Evolutionary conservation across 140 eudicot species (phyloP).

Genomic region (Senecio squalidus): DNA sequence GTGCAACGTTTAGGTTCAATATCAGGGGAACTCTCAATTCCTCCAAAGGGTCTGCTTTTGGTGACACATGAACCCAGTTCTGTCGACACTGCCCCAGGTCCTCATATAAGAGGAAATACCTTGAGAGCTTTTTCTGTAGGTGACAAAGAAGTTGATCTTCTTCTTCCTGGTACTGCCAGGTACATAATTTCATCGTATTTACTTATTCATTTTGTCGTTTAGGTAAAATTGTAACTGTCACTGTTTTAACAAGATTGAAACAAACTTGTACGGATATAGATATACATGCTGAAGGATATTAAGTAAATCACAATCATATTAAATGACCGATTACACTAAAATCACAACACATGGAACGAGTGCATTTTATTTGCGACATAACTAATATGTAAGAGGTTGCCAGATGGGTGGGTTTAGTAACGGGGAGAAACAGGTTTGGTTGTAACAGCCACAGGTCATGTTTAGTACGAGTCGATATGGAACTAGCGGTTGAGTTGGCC

Average conservation of each 20-base stretch:
- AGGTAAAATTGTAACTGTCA: neutral
- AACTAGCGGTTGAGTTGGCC: no score
- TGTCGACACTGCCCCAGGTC: neutral
- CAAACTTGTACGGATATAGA: neutral
- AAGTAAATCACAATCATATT: no score
- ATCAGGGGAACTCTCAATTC: neutral
- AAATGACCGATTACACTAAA: no score
- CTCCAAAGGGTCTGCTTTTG: neutral
- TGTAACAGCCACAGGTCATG: no score
- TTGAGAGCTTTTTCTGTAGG: constrained; percentile 82
- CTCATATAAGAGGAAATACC: constrained; percentile 49
- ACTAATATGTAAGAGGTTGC: neutral
- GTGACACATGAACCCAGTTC: neutral
- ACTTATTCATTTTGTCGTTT: neutral
- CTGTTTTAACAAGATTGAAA: neutral
- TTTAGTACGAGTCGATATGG: no score
- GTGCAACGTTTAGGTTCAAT: neutral
- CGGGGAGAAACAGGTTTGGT: neutral
- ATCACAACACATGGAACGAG: no score
- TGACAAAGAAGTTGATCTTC: constrained; percentile 82
- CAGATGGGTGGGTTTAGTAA: neutral
- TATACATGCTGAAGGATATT: neutral
- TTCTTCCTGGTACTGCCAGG: constrained; percentile 98
- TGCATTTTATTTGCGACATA: no score
- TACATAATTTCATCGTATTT: constrained; percentile 8